Evolutionary conservation across 371 early-diverging fungal genomes (phyloP).

Genomic region (Mucor mucedo): DNA sequence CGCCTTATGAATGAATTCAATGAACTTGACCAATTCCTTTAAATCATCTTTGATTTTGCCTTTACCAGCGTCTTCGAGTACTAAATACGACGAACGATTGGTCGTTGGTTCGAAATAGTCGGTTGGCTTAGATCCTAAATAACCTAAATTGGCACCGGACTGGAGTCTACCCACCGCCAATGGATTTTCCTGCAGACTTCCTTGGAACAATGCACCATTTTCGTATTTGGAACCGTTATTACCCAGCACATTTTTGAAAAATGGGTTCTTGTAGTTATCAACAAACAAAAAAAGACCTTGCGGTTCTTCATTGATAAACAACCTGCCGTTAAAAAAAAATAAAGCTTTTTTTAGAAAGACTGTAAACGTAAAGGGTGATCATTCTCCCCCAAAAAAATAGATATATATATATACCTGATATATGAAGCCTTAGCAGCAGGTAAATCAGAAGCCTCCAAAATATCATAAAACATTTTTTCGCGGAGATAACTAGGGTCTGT

Average conservation of each 20-base stretch:
- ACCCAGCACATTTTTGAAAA: constrained; percentile 31
- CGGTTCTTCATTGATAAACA: constrained; percentile 50
- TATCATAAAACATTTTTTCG: constrained; percentile 59
- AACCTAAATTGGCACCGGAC: constrained; percentile 39
- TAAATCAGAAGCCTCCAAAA: constrained; percentile 45
- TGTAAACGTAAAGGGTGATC: neutral
- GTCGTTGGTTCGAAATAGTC: constrained; percentile 19
- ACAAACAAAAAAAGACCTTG: constrained; percentile 49
- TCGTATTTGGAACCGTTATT: constrained; percentile 19
- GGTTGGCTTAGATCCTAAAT: constrained; percentile 18
- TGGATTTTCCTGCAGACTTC: constrained; percentile 40
- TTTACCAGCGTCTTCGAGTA: constrained; percentile 22
- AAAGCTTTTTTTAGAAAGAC: neutral
- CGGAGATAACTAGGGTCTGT: constrained; percentile 58
- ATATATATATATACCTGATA: constrained; percentile 33
- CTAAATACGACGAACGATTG: constrained; percentile 22
- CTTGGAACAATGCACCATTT: constrained; percentile 37
- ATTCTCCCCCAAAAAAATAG: too few species aligned
- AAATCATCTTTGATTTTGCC: constrained; percentile 21
- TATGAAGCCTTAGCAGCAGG: constrained; percentile 50
- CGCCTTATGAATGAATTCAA: constrained; percentile 38
- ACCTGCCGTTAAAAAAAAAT: constrained; percentile 15
- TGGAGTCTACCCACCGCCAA: constrained; percentile 22
- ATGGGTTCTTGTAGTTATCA: constrained; percentile 48
- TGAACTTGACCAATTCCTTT: constrained; percentile 40